Base-by-base conservation (phyloP, 345 rosid genomes). In the Acer campestre region DNA sequence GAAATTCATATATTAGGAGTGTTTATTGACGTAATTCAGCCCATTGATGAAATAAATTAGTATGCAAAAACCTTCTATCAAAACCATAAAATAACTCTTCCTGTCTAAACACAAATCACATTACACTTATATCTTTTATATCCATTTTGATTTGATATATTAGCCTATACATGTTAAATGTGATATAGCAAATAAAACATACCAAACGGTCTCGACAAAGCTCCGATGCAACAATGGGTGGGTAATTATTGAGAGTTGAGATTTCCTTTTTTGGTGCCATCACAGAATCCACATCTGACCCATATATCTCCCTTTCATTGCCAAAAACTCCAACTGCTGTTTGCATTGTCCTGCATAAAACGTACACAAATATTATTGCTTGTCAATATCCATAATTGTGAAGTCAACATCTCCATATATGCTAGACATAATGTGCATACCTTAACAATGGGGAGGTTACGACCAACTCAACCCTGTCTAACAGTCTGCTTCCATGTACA, bases 301-400 rank as follows among this genome's bases (percentile, higher is more conserved):
- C 91, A 79, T 91, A 77, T 51, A 16, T 69, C 17, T 67, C 46
- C 35, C 77, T 79, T 69, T 81, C 91, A 6, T 87, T 83, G 0
- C 93, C 91, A 76, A 90, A 91, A 31, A 83, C 88, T 59, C 93
- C 92, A 70, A 88, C 90, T 7, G 92, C 93, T 3, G 96, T 90
- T 80, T 91, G 96, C 86, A 90, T 86, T 48, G 96, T 87, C 92
- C 96, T 91, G 78, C 12, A 70, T 35, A 35, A 35, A 35, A 11
- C 27, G 67, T 68, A 71, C 55, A 49, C 13, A 49, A 49, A 49
- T 11, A 49, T 49, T 35, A 70, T 58, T 40, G 40, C 55, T 44
- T 76, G 0, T 29, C 16, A 16, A 16, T 16, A 16, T 63, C 14
- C 18, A 63, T 16, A 17, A n/a, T n/a, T n/a, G 46, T 49, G 14